Conservation (phyloP, 768 basidiomycete genomes). For the Phaeotremella skinneri region DNA sequence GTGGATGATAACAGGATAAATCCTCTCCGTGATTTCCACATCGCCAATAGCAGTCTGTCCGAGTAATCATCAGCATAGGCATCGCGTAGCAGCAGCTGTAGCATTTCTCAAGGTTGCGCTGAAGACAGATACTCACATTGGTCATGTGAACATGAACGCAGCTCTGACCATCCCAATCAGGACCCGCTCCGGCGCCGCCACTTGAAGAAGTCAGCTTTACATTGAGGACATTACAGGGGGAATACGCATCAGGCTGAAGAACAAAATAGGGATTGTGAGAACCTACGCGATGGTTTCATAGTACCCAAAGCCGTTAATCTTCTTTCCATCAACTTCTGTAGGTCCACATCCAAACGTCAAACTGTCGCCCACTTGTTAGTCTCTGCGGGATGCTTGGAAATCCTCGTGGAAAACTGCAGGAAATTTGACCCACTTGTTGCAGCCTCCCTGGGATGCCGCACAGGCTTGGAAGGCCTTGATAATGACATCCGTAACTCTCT, state of each 20-base stretch:
- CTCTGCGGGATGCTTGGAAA: background rate
- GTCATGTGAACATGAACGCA: constrained; percentile 37
- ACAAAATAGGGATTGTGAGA: background rate
- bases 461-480: constrained; percentile 87
- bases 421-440: constrained; percentile 65
- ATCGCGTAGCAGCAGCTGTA: too few species aligned
- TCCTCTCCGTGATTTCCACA: constrained; percentile 35
- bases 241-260: background rate
- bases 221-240: background rate
- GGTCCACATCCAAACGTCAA: constrained; percentile 85
- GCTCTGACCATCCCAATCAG: constrained; percentile 36
- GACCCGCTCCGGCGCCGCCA: constrained; percentile 40
- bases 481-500: constrained; percentile 92
- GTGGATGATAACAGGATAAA: constrained; percentile 35
- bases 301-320: constrained; percentile 80
- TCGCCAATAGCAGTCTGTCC: constrained; percentile 36
- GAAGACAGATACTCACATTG: constrained; percentile 17
- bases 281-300: constrained; percentile 59
- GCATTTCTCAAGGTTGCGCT: background rate
- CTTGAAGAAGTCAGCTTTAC: background rate
- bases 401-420: constrained; percentile 3
- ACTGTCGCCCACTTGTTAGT: constrained; percentile 54
- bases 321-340: constrained; percentile 71
- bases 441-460: constrained; percentile 86
- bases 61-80: constrained; percentile 9